Percentiles rank a stretch among this genome's conserved stretches.
These are phyloP conservation scores for Excoecaria agallocha DNA, from an alignment of 345 rosid genomes.

Conservation along the genomic window DNA sequence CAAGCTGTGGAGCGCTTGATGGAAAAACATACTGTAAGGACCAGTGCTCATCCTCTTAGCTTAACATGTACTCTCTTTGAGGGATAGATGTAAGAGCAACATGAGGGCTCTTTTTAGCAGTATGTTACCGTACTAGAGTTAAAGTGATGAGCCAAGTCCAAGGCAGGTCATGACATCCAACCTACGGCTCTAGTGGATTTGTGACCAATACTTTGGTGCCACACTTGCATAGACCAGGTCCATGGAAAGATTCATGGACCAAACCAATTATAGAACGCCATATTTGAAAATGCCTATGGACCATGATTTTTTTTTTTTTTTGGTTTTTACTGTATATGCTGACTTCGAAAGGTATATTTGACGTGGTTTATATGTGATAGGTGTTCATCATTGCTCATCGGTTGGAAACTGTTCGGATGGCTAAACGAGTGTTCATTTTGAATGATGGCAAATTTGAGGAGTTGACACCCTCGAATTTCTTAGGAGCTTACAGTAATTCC, in stretches of 20 bases:
- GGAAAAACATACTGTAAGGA: slow-evolving; percentile 76
- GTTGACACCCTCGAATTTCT: slow-evolving; percentile 47
- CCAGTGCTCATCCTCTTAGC: not conserved
- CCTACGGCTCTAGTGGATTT: too few species aligned
- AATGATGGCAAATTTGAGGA: slow-evolving; percentile 72
- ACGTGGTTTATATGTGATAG: slow-evolving; percentile 29
- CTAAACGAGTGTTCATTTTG: slow-evolving; percentile 59
- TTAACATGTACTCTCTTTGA: not conserved
- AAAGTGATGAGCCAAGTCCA: not conserved
- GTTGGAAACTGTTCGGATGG: slow-evolving; percentile 84
- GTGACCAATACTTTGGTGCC: too few species aligned
- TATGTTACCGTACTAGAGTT: not conserved
- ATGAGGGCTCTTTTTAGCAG: not conserved
- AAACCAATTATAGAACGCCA: too few species aligned
- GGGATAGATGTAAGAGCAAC: not conserved
- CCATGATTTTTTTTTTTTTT: not conserved
- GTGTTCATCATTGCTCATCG: slow-evolving; percentile 92
- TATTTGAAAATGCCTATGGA: too few species aligned
- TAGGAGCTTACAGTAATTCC: slow-evolving; percentile 33
- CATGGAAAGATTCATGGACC: too few species aligned
- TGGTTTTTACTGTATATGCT: not conserved
- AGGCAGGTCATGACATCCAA: too few species aligned
- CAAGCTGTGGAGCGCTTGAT: slow-evolving; percentile 75
- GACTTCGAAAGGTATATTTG: not conserved
- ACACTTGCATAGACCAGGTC: too few species aligned